Conservation (phyloP, 225 moss, liverwort and hornwort genomes). For the Marchantia polymorpha region DNA sequence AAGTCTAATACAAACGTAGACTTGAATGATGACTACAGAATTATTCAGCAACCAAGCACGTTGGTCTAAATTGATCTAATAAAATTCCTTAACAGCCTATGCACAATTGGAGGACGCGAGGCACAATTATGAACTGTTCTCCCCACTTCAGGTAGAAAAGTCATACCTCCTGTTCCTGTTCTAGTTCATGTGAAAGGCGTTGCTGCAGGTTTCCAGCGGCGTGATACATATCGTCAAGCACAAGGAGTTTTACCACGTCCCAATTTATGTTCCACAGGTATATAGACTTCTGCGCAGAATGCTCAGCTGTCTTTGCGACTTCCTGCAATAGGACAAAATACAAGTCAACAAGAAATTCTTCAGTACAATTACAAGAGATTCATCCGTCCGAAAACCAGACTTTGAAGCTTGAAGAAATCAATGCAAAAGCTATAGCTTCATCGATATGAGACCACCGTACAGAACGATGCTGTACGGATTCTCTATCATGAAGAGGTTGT, state of each 20-base stretch:
- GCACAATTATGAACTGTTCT: neutral
- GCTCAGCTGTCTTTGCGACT: constrained; percentile 88
- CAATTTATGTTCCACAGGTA: constrained; percentile 85
- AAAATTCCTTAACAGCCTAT: neutral
- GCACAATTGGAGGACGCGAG: neutral
- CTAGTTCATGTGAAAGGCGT: constrained; percentile 79
- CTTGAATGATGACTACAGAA: neutral
- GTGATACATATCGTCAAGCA: constrained; percentile 88
- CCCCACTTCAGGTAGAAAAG: neutral
- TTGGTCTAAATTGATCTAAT: neutral
- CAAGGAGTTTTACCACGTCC: constrained; percentile 56
- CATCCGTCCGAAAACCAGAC: neutral
- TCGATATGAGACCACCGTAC: no score
- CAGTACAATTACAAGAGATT: neutral
- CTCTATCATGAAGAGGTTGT: no score
- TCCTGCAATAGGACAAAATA: constrained; percentile 41
- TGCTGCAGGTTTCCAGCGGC: constrained; percentile 80
- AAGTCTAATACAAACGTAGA: no score
- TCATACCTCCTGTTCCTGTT: constrained; percentile 85
- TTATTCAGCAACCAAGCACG: neutral
- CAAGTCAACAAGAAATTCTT: neutral
- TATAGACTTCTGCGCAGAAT: constrained; percentile 85
- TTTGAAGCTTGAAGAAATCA: neutral
- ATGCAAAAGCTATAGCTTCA: neutral
- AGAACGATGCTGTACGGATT: no score